Evolutionary conservation across 352 stramenopile species (phyloP), one percentile per base, ranked within the genome.

Genomic region (Aphanomyces euteiches): DNA sequence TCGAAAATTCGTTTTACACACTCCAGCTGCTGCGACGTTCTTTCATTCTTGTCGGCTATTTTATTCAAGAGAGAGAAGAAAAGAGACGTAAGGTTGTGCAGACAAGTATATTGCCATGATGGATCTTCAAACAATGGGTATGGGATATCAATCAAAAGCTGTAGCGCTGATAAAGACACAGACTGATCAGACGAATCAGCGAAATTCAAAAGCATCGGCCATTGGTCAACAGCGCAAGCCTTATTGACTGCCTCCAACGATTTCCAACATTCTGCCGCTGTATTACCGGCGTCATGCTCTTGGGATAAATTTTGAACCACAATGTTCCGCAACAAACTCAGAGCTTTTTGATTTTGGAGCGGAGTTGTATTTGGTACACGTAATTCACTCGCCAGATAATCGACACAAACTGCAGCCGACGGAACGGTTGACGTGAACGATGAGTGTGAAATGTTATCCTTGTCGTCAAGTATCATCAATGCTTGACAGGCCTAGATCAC

Each of bases 71-170:
- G 50, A n/a, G 76, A 77, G 63, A 90, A 90, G 69, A 84, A 94
- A 2, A 81, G 75, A 1, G 45, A 59, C 4, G 74, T 78, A 17
- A 92, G 69, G 45, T 90, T 90, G 21, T 78, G 77, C 17, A 93
- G 43, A 47, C 82, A 91, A 7, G 78, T 81, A 59, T 90, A 91
- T 54, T 93, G 87, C 83, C 87, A 91, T 8, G 73, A 50, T 0
- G 87, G 83, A 61, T 93, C 79, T 66, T 95, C 85, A 0, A 95
- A 75, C 39, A 80, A 83, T 47, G 78, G 67, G 61, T 92, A 91
- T 5, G 85, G 81, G 6, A 77, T 85, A 34, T 76, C 75, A 3
- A 70, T 73, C 54, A 90, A 50, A 0, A 95, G 69, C 7, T 78
- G 69, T 3, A 95, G 78, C 7, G 84, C 83, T 38, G 69, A 58